phyloP scores from a whole-genome alignment of 2,329 filamentous ascomycete species.

The Pezicula neosporulosa region DNA sequence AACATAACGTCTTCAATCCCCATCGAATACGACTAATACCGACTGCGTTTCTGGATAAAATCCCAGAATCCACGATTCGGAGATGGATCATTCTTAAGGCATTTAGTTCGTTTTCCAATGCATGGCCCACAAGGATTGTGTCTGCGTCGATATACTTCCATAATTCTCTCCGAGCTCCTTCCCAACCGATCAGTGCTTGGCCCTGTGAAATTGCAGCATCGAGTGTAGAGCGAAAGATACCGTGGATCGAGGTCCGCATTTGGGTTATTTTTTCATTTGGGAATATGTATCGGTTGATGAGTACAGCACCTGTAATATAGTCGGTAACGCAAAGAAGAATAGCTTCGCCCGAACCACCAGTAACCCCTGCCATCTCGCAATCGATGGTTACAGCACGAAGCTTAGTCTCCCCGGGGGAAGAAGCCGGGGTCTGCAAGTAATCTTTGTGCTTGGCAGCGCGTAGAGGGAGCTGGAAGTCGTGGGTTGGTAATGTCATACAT shows the following conservation, averaged over 20 bases:
- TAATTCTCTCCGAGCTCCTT: conserved; percentile 37
- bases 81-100: conserved; percentile 39
- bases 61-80: conserved; percentile 40
- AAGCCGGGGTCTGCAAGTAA: neutral
- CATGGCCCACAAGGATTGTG: conserved; percentile 47
- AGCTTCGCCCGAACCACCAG: conserved; percentile 25
- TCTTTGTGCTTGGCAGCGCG: conserved; percentile 2
- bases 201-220: conserved; percentile 25
- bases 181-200: conserved; percentile 36
- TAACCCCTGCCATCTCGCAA: conserved; percentile 44
- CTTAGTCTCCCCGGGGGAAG: conserved; percentile 7
- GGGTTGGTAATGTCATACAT: conserved; percentile 9
- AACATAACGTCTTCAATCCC: conserved; percentile 33
- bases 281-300: conserved; percentile 39
- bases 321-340: conserved; percentile 39
- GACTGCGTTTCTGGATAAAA: conserved; percentile 35
- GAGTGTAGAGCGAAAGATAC: conserved; percentile 32
- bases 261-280: conserved; percentile 31
- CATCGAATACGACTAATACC: conserved; percentile 21
- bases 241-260: conserved; percentile 36
- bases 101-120: conserved; percentile 40
- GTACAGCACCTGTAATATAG: conserved; percentile 40
- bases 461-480: conserved; percentile 11
- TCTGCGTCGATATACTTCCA: conserved; percentile 37
- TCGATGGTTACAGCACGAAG: conserved; percentile 38